Evolutionary conservation across 1,139 yeast species (phyloP).

Genomic region (Kurtzmaniella quercitrusa): DNA sequence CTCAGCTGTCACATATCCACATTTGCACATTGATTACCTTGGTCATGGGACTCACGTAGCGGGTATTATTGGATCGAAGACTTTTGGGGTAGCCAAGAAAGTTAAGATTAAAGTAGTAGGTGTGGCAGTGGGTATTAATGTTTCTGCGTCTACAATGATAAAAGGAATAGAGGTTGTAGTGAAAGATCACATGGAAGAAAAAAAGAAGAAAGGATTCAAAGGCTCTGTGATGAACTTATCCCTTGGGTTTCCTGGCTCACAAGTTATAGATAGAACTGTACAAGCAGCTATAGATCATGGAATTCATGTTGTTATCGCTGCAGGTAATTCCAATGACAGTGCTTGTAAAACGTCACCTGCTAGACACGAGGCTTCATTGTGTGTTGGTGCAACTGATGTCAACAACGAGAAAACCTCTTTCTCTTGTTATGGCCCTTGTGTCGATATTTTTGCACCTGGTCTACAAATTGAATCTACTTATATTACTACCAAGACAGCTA

Average conservation of each 20-base stretch:
- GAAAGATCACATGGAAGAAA: conserved; percentile 24
- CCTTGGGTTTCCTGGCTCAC: conserved; percentile 28
- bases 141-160: not conserved
- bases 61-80: conserved; percentile 57
- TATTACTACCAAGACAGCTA: conserved; percentile 35
- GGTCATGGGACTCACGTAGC: conserved; percentile 50
- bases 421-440: conserved; percentile 65
- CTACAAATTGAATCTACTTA: conserved; percentile 65
- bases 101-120: conserved; percentile 50
- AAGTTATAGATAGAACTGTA: conserved; percentile 46
- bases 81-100: conserved; percentile 63
- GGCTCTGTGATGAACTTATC: conserved; percentile 61
- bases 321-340: conserved; percentile 62
- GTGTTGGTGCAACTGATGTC: conserved; percentile 61
- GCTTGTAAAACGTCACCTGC: conserved; percentile 66
- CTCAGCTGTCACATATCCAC: conserved; percentile 29
- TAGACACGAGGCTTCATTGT: conserved; percentile 53
- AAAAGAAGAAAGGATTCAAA: conserved; percentile 47
- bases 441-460: conserved; percentile 64
- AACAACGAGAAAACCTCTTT: conserved; percentile 38
- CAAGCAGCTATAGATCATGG: conserved; percentile 59
- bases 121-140: conserved; percentile 33
- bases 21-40: conserved; percentile 27
- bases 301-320: conserved; percentile 61
- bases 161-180: not conserved